Base-by-base conservation (phyloP, 2,329 filamentous ascomycete genomes). In the Neonectria coccinea region DNA sequence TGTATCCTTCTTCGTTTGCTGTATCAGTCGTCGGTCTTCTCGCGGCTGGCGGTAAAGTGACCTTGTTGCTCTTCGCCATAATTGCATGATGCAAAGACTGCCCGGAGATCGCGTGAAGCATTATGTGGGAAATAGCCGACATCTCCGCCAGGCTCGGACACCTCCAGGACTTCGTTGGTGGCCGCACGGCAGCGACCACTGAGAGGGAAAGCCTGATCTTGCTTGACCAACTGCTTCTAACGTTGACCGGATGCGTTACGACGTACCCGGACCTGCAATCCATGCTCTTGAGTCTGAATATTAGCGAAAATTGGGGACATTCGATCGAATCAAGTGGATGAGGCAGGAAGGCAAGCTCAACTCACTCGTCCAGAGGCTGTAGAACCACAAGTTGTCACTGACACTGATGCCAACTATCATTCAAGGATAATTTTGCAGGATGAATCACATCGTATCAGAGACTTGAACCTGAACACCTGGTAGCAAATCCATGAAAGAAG, bases 371-470 rank as follows among this genome's bases (percentile, higher is more conserved):
- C 47, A 45, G 14, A 10, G 33, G 11, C 27, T 53, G 2, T 47
- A 53, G 33, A 52, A 27, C 18, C 56, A 59, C 12, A 59, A 59
- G 39, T n/a, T n/a, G n/a, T n/a, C n/a, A n/a, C n/a, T n/a, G n/a
- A n/a, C n/a, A n/a, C n/a, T 59, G 36, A 59, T 59, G 25, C 47
- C 53, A 22, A 33, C 48, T 8, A 52, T 53, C 27, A 20, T 59
- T 18, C 56, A 59, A 27, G 53, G 47, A 39, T 53, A 7, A n/a
- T 18, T 42, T 33, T 10, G 11, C 11, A 33, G 11, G 2, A 10
- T 7, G 8, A 4, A 9, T 27, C 25, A 2, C 2, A 16, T 16
- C 8, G 3, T 29, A 29, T n/a, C 14, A 10, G 18, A n/a, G 5
- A 16, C 8, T 48, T 25, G n/a, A 11, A 48, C 14, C 20, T 4